phyloP scores from a whole-genome alignment of 176 grass and related monocot genomes.

The Elymus sibiricus region DNA sequence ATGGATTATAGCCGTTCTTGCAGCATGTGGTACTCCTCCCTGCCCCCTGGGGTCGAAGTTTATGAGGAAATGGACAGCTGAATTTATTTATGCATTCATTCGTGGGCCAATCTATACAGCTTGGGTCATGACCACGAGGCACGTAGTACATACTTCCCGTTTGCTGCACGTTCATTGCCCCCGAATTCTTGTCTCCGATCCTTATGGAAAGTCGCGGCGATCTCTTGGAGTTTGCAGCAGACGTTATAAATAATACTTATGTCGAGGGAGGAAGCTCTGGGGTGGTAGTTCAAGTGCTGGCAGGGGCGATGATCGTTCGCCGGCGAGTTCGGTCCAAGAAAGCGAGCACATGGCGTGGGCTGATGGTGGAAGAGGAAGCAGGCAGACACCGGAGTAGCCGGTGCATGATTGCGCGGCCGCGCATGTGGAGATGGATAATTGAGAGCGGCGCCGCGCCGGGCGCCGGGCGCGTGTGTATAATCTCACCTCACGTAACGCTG shows the following conservation, averaged over 20 bases:
- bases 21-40: not conserved
- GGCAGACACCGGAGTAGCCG: not conserved
- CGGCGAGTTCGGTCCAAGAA: constrained; percentile 24
- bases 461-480: not conserved
- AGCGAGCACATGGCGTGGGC: constrained; percentile 35
- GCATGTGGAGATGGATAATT: constrained; percentile 25
- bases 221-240: not conserved
- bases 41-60: not conserved
- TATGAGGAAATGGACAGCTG: not conserved
- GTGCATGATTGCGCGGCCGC: constrained; percentile 32
- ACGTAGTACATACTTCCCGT: not conserved
- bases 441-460: not conserved
- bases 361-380: not conserved
- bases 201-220: not conserved
- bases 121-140: not conserved
- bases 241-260: not conserved
- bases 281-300: not conserved
- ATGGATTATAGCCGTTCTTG: not conserved
- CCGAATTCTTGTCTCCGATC: not conserved
- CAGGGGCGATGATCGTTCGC: not conserved
- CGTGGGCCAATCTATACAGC: not conserved
- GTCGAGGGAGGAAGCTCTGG: not conserved
- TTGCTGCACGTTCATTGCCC: not conserved
- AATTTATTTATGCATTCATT: not conserved
- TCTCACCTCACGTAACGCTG: not conserved